Conservation (phyloP, 163 green algal species). For the Scenedesmus sp. region DNA sequence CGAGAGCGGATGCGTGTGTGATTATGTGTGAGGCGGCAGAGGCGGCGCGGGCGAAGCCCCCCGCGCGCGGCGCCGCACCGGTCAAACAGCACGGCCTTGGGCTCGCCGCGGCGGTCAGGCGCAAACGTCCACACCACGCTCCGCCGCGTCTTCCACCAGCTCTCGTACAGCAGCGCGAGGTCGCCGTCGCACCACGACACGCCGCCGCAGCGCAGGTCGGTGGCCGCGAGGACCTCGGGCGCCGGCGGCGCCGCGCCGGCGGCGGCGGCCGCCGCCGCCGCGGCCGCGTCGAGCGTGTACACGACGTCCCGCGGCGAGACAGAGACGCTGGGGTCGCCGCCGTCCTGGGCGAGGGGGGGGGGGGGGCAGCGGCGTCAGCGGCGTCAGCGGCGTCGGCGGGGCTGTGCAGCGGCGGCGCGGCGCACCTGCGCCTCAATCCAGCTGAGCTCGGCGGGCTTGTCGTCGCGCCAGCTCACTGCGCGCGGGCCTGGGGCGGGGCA, state of each 20-base stretch:
- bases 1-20: too few relatives aligned
- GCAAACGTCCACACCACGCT: conserved; percentile 68
- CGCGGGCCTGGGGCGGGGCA: conserved; percentile 69
- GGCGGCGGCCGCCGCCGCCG: conserved; percentile 36
- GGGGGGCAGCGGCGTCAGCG: conserved; percentile 20
- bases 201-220: conserved; percentile 83
- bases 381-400: not conserved
- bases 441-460: conserved; percentile 80
- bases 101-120: conserved; percentile 57
- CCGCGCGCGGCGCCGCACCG: conserved; percentile 40
- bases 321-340: conserved; percentile 87
- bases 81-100: conserved; percentile 82
- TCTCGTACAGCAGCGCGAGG: conserved; percentile 92
- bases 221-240: conserved; percentile 56
- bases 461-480: conserved; percentile 87
- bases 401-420: not conserved
- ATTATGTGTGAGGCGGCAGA: conserved; percentile 9
- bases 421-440: conserved; percentile 86
- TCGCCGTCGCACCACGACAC: conserved; percentile 68
- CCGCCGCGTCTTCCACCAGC: conserved; percentile 85
- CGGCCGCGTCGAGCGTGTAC: conserved; percentile 76
- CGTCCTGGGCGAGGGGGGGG: too few relatives aligned
- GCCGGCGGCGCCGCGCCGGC: conserved; percentile 5
- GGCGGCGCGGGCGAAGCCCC: not conserved
- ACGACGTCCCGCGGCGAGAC: conserved; percentile 92